Percentiles rank a stretch among this genome's conserved stretches.
These are phyloP conservation scores for Vanrija pseudolonga DNA, from an alignment of 1,284 basidiomycete genomes.

Conservation along the genomic window DNA sequence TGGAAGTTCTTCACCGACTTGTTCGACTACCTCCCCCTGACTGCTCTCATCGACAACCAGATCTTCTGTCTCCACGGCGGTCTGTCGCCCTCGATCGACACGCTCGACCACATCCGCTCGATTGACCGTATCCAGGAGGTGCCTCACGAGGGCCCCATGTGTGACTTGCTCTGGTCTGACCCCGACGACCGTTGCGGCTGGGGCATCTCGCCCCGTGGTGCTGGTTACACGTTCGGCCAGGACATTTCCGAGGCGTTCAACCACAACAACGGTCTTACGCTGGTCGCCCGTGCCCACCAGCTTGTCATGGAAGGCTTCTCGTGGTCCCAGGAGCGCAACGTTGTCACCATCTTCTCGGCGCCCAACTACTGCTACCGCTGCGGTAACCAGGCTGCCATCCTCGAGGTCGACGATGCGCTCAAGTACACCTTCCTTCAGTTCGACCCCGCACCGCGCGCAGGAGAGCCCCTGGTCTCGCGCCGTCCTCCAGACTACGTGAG, in stretches of 20 bases:
- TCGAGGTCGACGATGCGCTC: slow-evolving; percentile 90
- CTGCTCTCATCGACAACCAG: slow-evolving; percentile 97
- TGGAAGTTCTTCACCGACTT: slow-evolving; percentile 99
- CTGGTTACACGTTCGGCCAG: slow-evolving; percentile 98
- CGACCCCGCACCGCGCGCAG: slow-evolving; percentile 95
- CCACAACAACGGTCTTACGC: slow-evolving; percentile 96
- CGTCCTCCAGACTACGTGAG: slow-evolving; percentile 95
- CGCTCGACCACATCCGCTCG: slow-evolving; percentile 95
- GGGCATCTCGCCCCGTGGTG: slow-evolving; percentile 98
- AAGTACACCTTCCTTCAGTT: slow-evolving; percentile 80
- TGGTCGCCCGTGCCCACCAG: slow-evolving; percentile 94
- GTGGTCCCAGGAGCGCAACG: slow-evolving; percentile 98
- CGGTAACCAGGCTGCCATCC: slow-evolving; percentile 98
- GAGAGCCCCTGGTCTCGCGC: slow-evolving; percentile 95
- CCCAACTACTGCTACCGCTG: slow-evolving; percentile 99
- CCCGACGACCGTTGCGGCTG: slow-evolving; percentile 99
- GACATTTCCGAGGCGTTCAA: slow-evolving; percentile 78
- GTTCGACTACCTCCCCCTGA: slow-evolving; percentile 96
- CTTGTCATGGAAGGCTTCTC: slow-evolving; percentile 93
- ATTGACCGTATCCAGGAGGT: slow-evolving; percentile 99
- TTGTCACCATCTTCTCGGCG: slow-evolving; percentile 99
- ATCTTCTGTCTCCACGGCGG: slow-evolving; percentile 99
- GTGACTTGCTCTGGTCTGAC: slow-evolving; percentile 98
- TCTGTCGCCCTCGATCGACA: slow-evolving; percentile 97
- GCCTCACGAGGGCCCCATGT: slow-evolving; percentile 99